These are phyloP conservation scores for Hericium rajendrae DNA, from an alignment of 768 basidiomycete genomes.

Conservation along the genomic window DNA sequence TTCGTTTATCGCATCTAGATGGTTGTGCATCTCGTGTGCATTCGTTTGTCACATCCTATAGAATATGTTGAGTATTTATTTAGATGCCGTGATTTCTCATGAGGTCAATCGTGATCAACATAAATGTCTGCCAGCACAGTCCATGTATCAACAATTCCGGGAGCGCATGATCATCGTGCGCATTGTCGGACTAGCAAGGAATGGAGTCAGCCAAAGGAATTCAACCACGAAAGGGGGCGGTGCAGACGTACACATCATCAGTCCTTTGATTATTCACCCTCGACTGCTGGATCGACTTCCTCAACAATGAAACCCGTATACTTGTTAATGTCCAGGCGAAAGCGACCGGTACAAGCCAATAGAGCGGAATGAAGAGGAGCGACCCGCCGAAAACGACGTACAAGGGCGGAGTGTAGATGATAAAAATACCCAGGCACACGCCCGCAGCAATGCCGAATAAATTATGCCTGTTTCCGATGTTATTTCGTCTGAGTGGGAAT, in stretches of 20 bases:
- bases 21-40: neutral
- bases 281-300: conserved; percentile 44
- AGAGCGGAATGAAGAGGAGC: conserved; percentile 45
- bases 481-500: conserved; percentile 51
- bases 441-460: conserved; percentile 54
- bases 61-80: neutral
- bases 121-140: neutral
- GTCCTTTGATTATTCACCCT: conserved; percentile 55
- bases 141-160: neutral
- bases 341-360: conserved; percentile 57
- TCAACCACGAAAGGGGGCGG: neutral
- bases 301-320: conserved; percentile 45
- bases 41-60: neutral
- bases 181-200: conserved; percentile 33
- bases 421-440: conserved; percentile 55
- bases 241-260: conserved; percentile 58
- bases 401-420: conserved; percentile 60
- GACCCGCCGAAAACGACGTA: conserved; percentile 63
- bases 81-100: neutral
- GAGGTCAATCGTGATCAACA: neutral
- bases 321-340: conserved; percentile 53
- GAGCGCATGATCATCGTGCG: conserved; percentile 22
- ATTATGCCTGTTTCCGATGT: conserved; percentile 53
- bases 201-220: conserved; percentile 4
- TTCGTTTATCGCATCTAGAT: conserved; percentile 38